Conservation (phyloP, 2,329 filamentous ascomycete species). For the Paracamarosporium sp. region DNA sequence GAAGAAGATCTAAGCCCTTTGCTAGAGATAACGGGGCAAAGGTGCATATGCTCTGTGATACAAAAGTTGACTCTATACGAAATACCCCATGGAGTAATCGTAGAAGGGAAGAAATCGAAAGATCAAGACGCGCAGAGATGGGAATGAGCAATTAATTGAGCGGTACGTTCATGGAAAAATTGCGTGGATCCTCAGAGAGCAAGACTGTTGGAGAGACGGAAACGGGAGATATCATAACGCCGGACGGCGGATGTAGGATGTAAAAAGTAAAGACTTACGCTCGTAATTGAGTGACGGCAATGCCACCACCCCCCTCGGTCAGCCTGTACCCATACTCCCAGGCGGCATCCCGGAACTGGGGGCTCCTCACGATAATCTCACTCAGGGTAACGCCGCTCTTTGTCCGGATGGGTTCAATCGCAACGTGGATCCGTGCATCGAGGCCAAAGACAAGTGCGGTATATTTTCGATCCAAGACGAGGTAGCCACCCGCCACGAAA, state of each 20-base stretch:
- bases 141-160: too few species aligned
- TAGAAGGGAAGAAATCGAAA: not conserved
- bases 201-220: too few species aligned
- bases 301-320: slow-evolving; percentile 75
- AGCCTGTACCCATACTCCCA: slow-evolving; percentile 87
- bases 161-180: too few species aligned
- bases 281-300: slow-evolving; percentile 79
- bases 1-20: too few species aligned
- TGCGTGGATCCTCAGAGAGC: too few species aligned
- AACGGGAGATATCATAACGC: slow-evolving; percentile 3
- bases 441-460: slow-evolving; percentile 75
- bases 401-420: slow-evolving; percentile 62
- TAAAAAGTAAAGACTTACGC: slow-evolving; percentile 64
- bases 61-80: too few species aligned
- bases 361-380: slow-evolving; percentile 86
- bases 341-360: slow-evolving; percentile 84
- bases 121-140: too few species aligned
- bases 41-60: too few species aligned
- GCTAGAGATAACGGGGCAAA: too few species aligned
- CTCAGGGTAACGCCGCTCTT: slow-evolving; percentile 66
- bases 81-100: not conserved
- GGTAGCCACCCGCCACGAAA: slow-evolving; percentile 90
- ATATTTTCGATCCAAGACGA: slow-evolving; percentile 87
- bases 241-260: not conserved
- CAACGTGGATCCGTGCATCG: slow-evolving; percentile 68